Percentiles rank a stretch among this genome's conserved stretches.
These are phyloP conservation scores for Crepidotus sp. DNA, from an alignment of 1,284 basidiomycete genomes.

Conservation along the genomic window DNA sequence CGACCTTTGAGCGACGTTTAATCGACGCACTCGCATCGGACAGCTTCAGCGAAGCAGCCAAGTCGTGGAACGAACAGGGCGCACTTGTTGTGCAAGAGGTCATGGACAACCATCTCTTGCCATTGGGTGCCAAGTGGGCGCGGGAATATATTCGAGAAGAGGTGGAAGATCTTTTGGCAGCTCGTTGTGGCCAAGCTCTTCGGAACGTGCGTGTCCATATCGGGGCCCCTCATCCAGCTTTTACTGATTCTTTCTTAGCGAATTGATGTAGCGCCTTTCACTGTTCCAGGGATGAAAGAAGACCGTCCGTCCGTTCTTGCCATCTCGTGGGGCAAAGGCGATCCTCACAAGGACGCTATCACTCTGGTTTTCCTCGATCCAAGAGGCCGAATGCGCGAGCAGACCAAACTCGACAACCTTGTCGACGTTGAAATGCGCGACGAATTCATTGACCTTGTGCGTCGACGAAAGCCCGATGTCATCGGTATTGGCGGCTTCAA, in stretches of 20 bases:
- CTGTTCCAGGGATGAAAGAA: constrained; percentile 26
- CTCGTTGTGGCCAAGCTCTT: constrained; percentile 57
- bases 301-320: constrained; percentile 72
- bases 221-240: constrained; percentile 14
- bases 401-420: constrained; percentile 84
- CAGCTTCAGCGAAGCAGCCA: constrained; percentile 76
- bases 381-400: constrained; percentile 81
- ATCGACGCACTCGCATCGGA: constrained; percentile 80
- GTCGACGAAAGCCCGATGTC: constrained; percentile 78
- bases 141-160: constrained; percentile 87
- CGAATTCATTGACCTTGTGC: constrained; percentile 77
- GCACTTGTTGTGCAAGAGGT: constrained; percentile 72
- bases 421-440: constrained; percentile 57
- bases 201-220: constrained; percentile 48
- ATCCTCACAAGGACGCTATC: constrained; percentile 85
- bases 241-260: constrained; percentile 36
- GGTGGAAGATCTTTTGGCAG: constrained; percentile 78
- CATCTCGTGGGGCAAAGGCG: constrained; percentile 91
- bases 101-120: constrained; percentile 73
- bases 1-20: constrained; percentile 66
- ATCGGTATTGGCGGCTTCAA: constrained; percentile 87
- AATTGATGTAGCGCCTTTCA: constrained; percentile 69
- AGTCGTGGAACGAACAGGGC: constrained; percentile 91
- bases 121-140: constrained; percentile 78
- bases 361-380: constrained; percentile 82